A percentile compares a stretch with the other conserved stretches of the same genome.
These are phyloP conservation scores for Wickerhamomyces ciferrii DNA, from an alignment of 805 yeast genomes.

Conservation along the genomic window DNA sequence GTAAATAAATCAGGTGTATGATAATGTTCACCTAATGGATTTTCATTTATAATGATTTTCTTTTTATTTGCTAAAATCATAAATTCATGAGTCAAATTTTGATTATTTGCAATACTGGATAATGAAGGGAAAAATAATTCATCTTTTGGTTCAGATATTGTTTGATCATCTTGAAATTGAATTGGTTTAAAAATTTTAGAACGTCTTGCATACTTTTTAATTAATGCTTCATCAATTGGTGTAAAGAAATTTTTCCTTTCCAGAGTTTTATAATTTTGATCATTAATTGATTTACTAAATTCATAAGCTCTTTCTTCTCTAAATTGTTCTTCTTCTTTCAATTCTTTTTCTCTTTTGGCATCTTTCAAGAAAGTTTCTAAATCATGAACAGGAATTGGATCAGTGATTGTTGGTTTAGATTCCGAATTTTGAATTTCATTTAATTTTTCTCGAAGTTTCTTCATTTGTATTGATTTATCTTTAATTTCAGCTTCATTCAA, in stretches of 20 bases:
- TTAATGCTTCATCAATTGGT: slow-evolving; percentile 21
- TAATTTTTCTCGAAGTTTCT: background rate
- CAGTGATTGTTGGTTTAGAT: background rate
- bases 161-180: slow-evolving; percentile 11
- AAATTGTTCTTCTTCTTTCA: slow-evolving; percentile 37
- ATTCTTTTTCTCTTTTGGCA: slow-evolving; percentile 35
- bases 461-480: slow-evolving; percentile 2
- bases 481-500: background rate
- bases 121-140: slow-evolving; percentile 19
- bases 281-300: slow-evolving; percentile 36
- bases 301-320: slow-evolving; percentile 47
- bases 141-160: slow-evolving; percentile 2
- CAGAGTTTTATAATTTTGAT: slow-evolving; percentile 31
- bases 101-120: slow-evolving; percentile 1
- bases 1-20: slow-evolving; percentile 36
- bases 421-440: background rate
- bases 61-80: slow-evolving; percentile 11
- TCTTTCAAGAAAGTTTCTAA: slow-evolving; percentile 37
- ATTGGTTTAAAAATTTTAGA: slow-evolving; percentile 9
- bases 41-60: slow-evolving; percentile 23
- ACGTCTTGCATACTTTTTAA: slow-evolving; percentile 7
- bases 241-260: slow-evolving; percentile 34
- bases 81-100: slow-evolving; percentile 15
- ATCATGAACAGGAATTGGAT: slow-evolving; percentile 12
- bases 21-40: slow-evolving; percentile 34